These are phyloP conservation scores for Phytopythium aichiense DNA, from an alignment of 352 stramenopile genomes.

Conservation along the genomic window DNA sequence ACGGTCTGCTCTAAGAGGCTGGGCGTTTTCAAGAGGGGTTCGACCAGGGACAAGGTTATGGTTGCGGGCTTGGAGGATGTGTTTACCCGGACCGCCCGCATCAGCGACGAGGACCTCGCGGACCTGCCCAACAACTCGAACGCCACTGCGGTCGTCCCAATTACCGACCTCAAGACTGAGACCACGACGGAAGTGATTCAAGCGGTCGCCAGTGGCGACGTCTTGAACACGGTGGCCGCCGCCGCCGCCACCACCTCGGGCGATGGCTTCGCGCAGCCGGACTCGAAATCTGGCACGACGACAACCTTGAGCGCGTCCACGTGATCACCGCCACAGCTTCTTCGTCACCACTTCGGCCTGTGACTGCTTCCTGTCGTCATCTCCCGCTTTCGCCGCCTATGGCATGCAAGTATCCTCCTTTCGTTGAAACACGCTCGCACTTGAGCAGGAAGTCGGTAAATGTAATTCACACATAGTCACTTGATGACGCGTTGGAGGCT, in stretches of 20 bases:
- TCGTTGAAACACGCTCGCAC: background rate
- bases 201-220: background rate
- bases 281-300: background rate
- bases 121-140: background rate
- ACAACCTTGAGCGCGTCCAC: background rate
- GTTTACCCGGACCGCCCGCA: background rate
- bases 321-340: background rate
- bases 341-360: background rate
- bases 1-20: constrained; percentile 37
- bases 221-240: background rate
- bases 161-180: background rate
- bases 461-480: background rate
- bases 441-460: background rate
- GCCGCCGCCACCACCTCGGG: background rate
- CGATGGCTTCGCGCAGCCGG: background rate
- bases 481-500: background rate
- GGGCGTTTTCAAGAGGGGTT: background rate
- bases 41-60: background rate
- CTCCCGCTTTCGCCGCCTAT: background rate
- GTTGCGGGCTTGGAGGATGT: background rate
- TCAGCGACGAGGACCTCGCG: background rate
- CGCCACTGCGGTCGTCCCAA: background rate
- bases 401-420: background rate
- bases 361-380: background rate
- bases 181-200: background rate